A percentile compares a stretch with the other conserved stretches of the same genome.
These are phyloP conservation scores for Lachancea lanzarotensis DNA, from an alignment of 805 yeast species.

Conservation along the genomic window DNA sequence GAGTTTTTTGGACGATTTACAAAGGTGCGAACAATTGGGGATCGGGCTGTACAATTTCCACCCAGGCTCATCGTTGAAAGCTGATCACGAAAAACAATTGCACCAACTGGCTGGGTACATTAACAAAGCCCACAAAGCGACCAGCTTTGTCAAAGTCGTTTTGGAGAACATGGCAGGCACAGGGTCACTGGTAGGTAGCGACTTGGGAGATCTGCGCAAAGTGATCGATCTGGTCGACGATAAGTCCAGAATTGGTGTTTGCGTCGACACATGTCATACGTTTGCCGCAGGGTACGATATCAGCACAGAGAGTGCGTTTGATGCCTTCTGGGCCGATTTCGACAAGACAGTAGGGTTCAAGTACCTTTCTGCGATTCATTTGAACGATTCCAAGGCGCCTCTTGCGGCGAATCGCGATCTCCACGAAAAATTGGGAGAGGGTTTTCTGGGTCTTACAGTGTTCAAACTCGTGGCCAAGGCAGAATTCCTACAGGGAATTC, in stretches of 20 bases:
- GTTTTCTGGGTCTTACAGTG: slow-evolving; percentile 81
- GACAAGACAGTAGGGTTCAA: slow-evolving; percentile 68
- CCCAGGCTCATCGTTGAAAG: slow-evolving; percentile 80
- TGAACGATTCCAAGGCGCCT: slow-evolving; percentile 95
- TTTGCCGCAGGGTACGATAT: slow-evolving; percentile 96
- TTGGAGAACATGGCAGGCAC: slow-evolving; percentile 98
- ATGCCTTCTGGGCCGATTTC: slow-evolving; percentile 67
- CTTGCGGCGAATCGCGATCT: slow-evolving; percentile 82
- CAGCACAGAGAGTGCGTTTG: slow-evolving; percentile 48
- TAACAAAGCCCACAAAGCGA: slow-evolving; percentile 68
- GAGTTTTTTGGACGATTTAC: slow-evolving; percentile 78
- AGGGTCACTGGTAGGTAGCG: slow-evolving; percentile 82
- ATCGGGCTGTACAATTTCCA: slow-evolving; percentile 89
- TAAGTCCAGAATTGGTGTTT: slow-evolving; percentile 85
- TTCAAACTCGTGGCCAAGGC: slow-evolving; percentile 74
- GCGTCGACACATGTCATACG: slow-evolving; percentile 93
- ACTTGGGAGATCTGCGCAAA: slow-evolving; percentile 62
- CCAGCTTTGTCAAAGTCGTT: slow-evolving; percentile 76
- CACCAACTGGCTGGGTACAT: slow-evolving; percentile 68
- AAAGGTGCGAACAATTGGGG: slow-evolving; percentile 76
- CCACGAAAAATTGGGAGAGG: slow-evolving; percentile 84
- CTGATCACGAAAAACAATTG: slow-evolving; percentile 61
- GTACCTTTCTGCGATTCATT: slow-evolving; percentile 73
- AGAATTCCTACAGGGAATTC: slow-evolving; percentile 53
- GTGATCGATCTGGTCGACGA: slow-evolving; percentile 77